Conservation (phyloP, 208 protist genomes). For the Wallacemonas sp. region DNA sequence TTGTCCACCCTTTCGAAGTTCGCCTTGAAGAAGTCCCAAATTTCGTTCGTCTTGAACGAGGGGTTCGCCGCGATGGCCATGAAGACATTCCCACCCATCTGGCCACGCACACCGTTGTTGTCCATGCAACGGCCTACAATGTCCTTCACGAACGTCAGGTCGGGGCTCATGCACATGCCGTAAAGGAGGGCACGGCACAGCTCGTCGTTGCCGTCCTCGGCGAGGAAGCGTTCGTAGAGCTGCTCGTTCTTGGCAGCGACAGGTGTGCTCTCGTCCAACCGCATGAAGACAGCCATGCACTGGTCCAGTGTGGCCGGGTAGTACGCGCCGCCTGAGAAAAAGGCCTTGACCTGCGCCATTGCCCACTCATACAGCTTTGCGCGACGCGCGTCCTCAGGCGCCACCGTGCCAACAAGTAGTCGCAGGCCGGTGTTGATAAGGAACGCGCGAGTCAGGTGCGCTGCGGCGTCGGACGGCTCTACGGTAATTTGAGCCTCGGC, state of each 20-base stretch:
- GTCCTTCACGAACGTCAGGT: slow-evolving; percentile 53
- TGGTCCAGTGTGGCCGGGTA: slow-evolving; percentile 39
- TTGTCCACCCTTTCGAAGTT: slow-evolving; percentile 68
- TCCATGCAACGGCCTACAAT: slow-evolving; percentile 61
- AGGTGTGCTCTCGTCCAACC: slow-evolving; percentile 19
- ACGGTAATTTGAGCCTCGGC: slow-evolving; percentile 16
- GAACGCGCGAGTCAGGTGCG: slow-evolving; percentile 32
- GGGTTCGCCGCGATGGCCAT: slow-evolving; percentile 38
- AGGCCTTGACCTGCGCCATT: slow-evolving; percentile 46
- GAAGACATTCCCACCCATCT: slow-evolving; percentile 78
- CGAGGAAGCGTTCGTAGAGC: slow-evolving; percentile 49
- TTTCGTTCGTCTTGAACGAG: slow-evolving; percentile 29
- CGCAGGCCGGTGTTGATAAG: slow-evolving; percentile 31
- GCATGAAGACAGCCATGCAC: slow-evolving; percentile 49
- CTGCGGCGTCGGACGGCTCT: slow-evolving; percentile 13
- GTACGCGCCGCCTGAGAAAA: slow-evolving; percentile 33
- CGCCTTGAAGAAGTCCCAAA: slow-evolving; percentile 75
- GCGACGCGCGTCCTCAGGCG: slow-evolving; percentile 13
- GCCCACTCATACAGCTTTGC: slow-evolving; percentile 55
- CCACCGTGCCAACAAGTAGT: slow-evolving; percentile 9
- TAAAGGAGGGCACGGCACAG: slow-evolving; percentile 53
- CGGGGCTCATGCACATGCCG: slow-evolving; percentile 49
- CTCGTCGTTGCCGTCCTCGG: slow-evolving; percentile 72
- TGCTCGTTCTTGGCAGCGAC: slow-evolving; percentile 21
- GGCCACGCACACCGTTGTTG: slow-evolving; percentile 65